These are phyloP conservation scores for Cocos nucifera DNA, from an alignment of 176 grass and related monocot species.

Conservation along the genomic window DNA sequence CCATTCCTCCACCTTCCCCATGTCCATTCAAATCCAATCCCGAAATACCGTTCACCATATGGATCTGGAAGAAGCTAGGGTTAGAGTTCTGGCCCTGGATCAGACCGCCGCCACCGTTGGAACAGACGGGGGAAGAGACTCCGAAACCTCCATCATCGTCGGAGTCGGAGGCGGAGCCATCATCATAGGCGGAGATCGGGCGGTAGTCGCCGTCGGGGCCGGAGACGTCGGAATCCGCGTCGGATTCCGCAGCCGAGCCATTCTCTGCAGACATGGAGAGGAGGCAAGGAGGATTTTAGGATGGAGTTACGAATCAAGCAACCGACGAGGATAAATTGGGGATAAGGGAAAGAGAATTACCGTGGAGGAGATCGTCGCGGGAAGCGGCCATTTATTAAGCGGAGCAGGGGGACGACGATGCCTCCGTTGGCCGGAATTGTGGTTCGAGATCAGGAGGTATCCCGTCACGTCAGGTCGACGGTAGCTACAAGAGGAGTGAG, in stretches of 20 bases:
- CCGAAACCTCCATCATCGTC: neutral
- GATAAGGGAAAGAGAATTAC: too few relatives aligned
- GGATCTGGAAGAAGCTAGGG: constrained; percentile 21
- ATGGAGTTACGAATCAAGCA: too few relatives aligned
- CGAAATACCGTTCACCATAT: constrained; percentile 12
- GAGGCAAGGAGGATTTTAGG: constrained; percentile 9
- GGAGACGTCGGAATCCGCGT: constrained; percentile 20
- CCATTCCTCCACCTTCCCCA: constrained; percentile 4
- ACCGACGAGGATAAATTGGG: too few relatives aligned
- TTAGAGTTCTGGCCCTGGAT: neutral
- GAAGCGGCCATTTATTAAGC: too few relatives aligned
- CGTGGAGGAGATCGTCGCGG: too few relatives aligned
- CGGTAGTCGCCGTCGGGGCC: constrained; percentile 8
- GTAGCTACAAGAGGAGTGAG: too few relatives aligned
- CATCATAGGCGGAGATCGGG: constrained; percentile 7
- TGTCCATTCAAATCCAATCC: constrained; percentile 15
- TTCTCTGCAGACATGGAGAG: constrained; percentile 20
- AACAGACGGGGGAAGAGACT: neutral
- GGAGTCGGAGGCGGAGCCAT: neutral
- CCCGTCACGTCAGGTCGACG: too few relatives aligned
- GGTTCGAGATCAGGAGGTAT: too few relatives aligned
- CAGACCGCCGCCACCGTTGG: neutral
- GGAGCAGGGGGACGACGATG: too few relatives aligned
- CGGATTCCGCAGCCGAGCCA: constrained; percentile 18
- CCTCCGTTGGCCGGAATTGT: too few relatives aligned